phyloP scores from a whole-genome alignment of 2,329 filamentous ascomycete species.

The Diaporthe capsici region DNA sequence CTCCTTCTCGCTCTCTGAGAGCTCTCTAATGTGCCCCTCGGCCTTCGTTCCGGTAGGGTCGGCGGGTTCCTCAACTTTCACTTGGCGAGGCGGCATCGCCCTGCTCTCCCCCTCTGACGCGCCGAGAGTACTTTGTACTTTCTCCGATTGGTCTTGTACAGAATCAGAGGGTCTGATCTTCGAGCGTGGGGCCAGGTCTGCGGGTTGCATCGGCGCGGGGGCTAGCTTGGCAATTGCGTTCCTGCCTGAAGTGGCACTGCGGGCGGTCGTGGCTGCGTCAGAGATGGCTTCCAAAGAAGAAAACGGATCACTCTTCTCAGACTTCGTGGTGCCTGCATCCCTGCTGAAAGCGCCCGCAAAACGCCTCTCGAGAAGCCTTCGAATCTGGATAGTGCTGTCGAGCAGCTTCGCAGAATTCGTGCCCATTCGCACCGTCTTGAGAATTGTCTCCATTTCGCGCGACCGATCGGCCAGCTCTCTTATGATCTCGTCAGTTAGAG shows the following conservation, averaged over 20 bases:
- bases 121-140: too few relatives aligned
- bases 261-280: neutral
- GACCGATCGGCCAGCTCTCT: neutral
- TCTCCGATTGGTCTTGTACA: neutral
- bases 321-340: neutral
- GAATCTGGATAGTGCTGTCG: conserved; percentile 23
- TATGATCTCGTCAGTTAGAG: neutral
- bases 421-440: conserved; percentile 2
- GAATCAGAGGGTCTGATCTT: neutral
- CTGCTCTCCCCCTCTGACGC: neutral
- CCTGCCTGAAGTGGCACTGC: neutral
- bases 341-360: conserved; percentile 1
- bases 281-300: too few relatives aligned
- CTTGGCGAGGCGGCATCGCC: neutral
- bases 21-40: neutral
- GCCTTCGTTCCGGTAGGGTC: neutral
- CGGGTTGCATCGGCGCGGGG: neutral
- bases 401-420: neutral
- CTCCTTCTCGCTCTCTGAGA: too few relatives aligned
- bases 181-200: neutral
- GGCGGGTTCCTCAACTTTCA: neutral
- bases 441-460: conserved; percentile 26
- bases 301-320: neutral
- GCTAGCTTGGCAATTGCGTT: neutral
- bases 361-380: conserved; percentile 1